Evolutionary conservation across 495 filamentous ascomycete species (phyloP), one percentile per base, ranked within the genome.

Genomic region (Staphylotrichum tortipilum): DNA sequence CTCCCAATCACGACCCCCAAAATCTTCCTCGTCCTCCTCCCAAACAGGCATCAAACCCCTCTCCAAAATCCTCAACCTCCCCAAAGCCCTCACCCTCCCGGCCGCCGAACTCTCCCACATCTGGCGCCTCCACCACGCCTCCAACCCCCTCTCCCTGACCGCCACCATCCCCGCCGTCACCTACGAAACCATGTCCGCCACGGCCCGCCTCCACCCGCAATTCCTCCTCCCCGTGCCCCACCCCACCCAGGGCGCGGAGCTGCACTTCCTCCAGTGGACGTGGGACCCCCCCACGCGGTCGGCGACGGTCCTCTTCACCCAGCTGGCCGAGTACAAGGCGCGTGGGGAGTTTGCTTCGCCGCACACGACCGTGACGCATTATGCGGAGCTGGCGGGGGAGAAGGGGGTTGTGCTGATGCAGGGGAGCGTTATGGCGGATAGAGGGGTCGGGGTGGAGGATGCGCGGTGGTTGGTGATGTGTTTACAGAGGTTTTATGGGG

Each of bases 191-290:
- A 86, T 97, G 53, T 77, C 79, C 35, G 50, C 67, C 1, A 78
- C 80, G 2, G 92, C 88, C 11, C 78, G 79, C 44, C 67, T 73
- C 22, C 78, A 88, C 69, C 92, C 94, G 9, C 83, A 87, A 55
- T 98, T 97, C 72, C 82, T 97, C 49, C 79, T 97, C 0, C 92
- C 92, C 0, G 77, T 96, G 4, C 92, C 90, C 3, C 86, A 86
- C 47, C 72, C 68, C 55, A 68, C 62, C 31, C 68, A 74, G 66
- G 89, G 70, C 58, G 81, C 74, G 56, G 92, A 89, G 74, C 89
- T 88, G 60, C 92, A 82, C 68, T 94, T 80, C 65, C 74, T 82
- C 62, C 89, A 85, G 66, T 89, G 78, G 83, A 83, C 82, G 1
- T 87, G 83, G 59, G 81, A 74, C 50, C 67, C 64, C 12, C 79